phyloP scores from a whole-genome alignment of 306 rosid species.

The Quercus agrifolia region DNA sequence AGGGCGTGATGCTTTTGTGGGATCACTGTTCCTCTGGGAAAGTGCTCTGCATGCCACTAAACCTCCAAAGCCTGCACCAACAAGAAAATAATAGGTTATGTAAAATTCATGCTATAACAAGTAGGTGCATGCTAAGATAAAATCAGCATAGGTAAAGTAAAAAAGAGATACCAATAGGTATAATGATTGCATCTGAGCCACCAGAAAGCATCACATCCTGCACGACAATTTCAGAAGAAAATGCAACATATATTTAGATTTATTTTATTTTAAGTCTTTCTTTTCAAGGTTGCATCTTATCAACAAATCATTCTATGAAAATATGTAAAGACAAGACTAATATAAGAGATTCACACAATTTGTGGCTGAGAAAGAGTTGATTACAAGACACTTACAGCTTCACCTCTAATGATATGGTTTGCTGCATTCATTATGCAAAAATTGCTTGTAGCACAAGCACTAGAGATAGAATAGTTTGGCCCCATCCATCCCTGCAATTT shows the following conservation, averaged over 20 bases:
- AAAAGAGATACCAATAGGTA: constrained; percentile 71
- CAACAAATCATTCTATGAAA: constrained; percentile 1
- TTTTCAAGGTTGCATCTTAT: neutral
- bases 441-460: constrained; percentile 98
- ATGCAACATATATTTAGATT: neutral
- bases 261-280: neutral
- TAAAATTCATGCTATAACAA: neutral
- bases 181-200: constrained; percentile 83
- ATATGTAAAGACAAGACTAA: neutral
- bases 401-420: constrained; percentile 90
- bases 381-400: constrained; percentile 71
- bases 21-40: constrained; percentile 80
- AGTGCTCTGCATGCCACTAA: constrained; percentile 94
- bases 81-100: constrained; percentile 17
- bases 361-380: neutral
- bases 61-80: constrained; percentile 85
- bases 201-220: constrained; percentile 95
- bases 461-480: constrained; percentile 94
- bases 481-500: constrained; percentile 93
- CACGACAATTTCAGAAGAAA: constrained; percentile 21
- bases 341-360: constrained; percentile 3
- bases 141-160: constrained; percentile 4
- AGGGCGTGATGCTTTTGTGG: constrained; percentile 92
- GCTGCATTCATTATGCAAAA: constrained; percentile 86
- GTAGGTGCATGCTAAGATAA: neutral